Evolutionary conservation across 2,329 filamentous ascomycete genomes (phyloP), one percentile per base, ranked within the genome.

Genomic region (Fusarium oligoseptatum): DNA sequence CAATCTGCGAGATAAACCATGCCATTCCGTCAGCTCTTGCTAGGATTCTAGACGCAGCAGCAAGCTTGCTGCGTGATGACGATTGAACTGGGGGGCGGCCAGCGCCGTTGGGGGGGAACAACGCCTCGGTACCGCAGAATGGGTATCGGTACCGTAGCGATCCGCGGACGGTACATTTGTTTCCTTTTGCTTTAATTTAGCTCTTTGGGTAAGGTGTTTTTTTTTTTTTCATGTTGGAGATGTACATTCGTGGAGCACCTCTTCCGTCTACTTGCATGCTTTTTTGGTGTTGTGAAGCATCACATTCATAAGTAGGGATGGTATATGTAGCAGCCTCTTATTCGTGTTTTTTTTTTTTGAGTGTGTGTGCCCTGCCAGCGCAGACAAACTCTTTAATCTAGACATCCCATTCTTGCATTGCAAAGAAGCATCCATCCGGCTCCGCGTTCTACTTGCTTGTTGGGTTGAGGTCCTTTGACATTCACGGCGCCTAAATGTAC

Each of bases 1-100:
- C 60, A 64, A 64, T 22, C 55, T 48, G 56, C 39, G 37, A 45
- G 58, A 65, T 56, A 55, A 55, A 58, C 60, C 45, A n/a, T 41
- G 68, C 64, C 62, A 58, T 70, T 66, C 60, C 27, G 72, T 67
- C 65, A 75, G 45, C 62, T 60, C 61, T 60, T 60, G 24, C 65
- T 58, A 22, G 55, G 32, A n/a, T 61, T 22, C 41, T 12, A n/a
- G 55, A 60, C 55, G 45, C 48, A n/a, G 61, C 58, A 66, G 37
- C 27, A 27, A 27, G 27, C 27, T 29, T 68, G 43, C 72, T 76
- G 74, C 76, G 74, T 66, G 68, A 77, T 78, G 76, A 78, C 76
- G 76, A 74, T 74, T 52, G 52, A 36, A 36, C 52, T 15, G 34
- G 32, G 52, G 32, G 32, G 20, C 6, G n/a, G 17, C 9, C 12